These are phyloP conservation scores for Vigna unguiculata DNA, from an alignment of 306 rosid genomes.

Conservation along the genomic window DNA sequence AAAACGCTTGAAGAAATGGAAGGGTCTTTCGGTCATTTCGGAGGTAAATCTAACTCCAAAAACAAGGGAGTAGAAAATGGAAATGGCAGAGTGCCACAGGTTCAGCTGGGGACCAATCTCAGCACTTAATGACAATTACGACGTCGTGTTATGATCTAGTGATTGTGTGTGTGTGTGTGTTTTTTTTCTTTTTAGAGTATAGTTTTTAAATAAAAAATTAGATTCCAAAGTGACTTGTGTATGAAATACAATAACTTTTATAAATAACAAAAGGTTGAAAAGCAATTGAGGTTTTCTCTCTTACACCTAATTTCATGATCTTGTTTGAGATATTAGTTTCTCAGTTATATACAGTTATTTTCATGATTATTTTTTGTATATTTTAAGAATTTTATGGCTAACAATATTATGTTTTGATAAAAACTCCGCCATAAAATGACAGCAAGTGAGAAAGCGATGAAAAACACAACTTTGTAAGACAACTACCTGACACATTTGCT, in stretches of 20 bases:
- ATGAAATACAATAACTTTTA: neutral
- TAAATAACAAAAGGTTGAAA: neutral
- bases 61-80: conserved; percentile 9
- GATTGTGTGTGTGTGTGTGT: neutral
- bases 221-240: neutral
- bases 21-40: conserved; percentile 67
- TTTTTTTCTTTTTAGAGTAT: neutral
- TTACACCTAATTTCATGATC: too few species aligned
- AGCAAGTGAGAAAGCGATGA: too few species aligned
- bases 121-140: neutral
- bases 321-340: too few species aligned
- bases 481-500: too few species aligned
- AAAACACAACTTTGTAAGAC: too few species aligned
- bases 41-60: conserved; percentile 8
- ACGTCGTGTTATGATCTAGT: neutral
- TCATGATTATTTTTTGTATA: too few species aligned
- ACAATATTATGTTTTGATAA: too few species aligned
- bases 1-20: conserved; percentile 80
- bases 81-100: conserved; percentile 42
- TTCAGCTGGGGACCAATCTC: conserved; percentile 48
- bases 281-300: neutral
- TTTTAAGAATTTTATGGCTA: too few species aligned
- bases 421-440: too few species aligned
- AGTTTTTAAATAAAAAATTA: neutral
- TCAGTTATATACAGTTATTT: too few species aligned